Evolutionary conservation across 768 basidiomycete species (phyloP).

Genomic region (Suillus subalutaceus): DNA sequence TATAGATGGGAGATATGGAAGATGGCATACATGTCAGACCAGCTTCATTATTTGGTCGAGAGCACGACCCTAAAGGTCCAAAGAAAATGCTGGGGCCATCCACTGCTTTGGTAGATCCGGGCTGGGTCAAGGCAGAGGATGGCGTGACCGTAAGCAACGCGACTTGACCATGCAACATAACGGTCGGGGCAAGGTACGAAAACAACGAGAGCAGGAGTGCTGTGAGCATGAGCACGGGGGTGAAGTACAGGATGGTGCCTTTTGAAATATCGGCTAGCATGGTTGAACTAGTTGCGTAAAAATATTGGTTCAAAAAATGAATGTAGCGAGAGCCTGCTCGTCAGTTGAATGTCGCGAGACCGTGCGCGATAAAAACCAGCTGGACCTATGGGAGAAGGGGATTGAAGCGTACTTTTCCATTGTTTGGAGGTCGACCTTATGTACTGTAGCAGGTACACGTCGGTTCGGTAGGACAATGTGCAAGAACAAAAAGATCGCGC

Average conservation of each 20-base stretch:
- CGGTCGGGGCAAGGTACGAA: conserved; percentile 66
- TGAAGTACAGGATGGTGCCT: conserved; percentile 66
- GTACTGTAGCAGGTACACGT: not conserved
- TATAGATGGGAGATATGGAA: conserved; percentile 60
- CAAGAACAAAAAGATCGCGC: conserved; percentile 6
- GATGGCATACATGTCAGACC: conserved; percentile 57
- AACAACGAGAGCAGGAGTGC: conserved; percentile 68
- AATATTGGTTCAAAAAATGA: not conserved
- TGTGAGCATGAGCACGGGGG: conserved; percentile 66
- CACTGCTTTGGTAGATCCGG: conserved; percentile 34
- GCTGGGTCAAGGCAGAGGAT: conserved; percentile 45
- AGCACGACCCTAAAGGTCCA: conserved; percentile 74
- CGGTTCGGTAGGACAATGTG: not conserved
- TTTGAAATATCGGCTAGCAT: conserved; percentile 79
- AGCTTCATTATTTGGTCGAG: conserved; percentile 50
- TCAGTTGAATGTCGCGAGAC: not conserved
- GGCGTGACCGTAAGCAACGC: conserved; percentile 68
- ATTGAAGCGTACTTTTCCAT: not conserved
- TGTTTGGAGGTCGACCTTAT: not conserved
- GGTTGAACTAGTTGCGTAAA: conserved; percentile 13
- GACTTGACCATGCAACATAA: conserved; percentile 63
- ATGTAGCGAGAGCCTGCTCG: conserved; percentile 10
- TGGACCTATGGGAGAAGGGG: not conserved
- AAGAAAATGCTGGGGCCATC: conserved; percentile 74
- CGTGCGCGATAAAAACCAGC: not conserved